A percentile compares a stretch with the other conserved stretches of the same genome.
These are phyloP conservation scores for Boletus sp. DNA, from an alignment of 768 basidiomycete species.

Conservation along the genomic window DNA sequence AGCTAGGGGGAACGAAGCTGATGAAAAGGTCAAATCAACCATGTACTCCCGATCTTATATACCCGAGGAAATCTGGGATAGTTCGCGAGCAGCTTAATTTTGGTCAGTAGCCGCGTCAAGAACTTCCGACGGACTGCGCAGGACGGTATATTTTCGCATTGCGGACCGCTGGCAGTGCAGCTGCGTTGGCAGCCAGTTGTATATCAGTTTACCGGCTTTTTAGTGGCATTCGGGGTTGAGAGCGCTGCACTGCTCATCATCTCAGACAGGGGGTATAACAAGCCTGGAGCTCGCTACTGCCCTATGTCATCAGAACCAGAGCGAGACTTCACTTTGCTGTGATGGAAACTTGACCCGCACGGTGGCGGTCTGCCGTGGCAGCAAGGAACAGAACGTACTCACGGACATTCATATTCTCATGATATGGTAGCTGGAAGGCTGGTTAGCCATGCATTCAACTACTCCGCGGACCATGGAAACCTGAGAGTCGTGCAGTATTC, in stretches of 20 bases:
- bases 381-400: too few species aligned
- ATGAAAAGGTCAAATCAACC: neutral
- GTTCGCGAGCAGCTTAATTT: neutral
- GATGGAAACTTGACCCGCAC: too few species aligned
- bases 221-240: neutral
- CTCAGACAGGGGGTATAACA: neutral
- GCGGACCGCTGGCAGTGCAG: neutral
- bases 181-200: neutral
- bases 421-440: too few species aligned
- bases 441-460: too few species aligned
- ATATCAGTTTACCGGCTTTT: neutral
- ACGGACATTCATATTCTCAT: too few species aligned
- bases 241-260: neutral
- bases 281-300: neutral
- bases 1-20: neutral
- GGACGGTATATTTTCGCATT: neutral
- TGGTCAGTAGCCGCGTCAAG: neutral
- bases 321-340: too few species aligned
- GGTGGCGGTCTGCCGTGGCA: too few species aligned
- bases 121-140: neutral
- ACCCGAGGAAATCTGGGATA: neutral
- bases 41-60: neutral
- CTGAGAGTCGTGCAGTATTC: neutral
- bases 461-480: neutral
- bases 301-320: too few species aligned